Base-by-base conservation (phyloP, 257 asterid genomes). In the Datura wrightii region DNA sequence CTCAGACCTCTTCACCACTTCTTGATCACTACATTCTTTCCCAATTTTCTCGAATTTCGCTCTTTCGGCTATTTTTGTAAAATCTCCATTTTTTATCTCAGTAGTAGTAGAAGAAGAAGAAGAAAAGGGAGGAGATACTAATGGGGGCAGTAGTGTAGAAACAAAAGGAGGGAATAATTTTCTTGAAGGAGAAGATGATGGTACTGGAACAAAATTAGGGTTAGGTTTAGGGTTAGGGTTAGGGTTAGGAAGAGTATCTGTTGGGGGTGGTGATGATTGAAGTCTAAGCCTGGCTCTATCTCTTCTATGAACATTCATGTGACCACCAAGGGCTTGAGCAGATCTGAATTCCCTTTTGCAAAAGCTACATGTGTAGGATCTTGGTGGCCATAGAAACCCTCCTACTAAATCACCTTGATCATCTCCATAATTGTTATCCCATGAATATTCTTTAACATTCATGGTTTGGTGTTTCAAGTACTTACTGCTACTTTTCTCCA, bases 271-370 rank as follows among this genome's bases (percentile, higher is more conserved):
- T 2, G 70, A 63, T 11, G 79, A 72, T 11, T 90, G 94, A 24
- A 76, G 82, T 67, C 95, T 79, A 58, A 94, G 76, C 24, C 97
- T 89, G 0, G 98, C 99, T 54, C 98, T 79, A 78, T 96, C 99
- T 55, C 97, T 89, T 63, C 98, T 88, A 85, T 94, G 99, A 46
- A 96, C 98, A 86, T 96, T 96, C 99, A 96, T 96, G 87, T 96
- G 99, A 55, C 99, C 99, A 15, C 99, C 99, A 36, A 96, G 96
- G 8, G 98, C 98, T 84, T 94, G 99, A 62, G 99, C 99, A 76
- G 98, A 94, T 85, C 94, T 93, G 85, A 96, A 96, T 54, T 94
- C 97, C 79, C 98, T 92, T 46, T 91, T 93, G 90, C 99, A 96
- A 80, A 94, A 96, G 84, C 92, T 94, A 86, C 99, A 96, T 0